These are phyloP conservation scores for Euptelea pleiosperma DNA, from an alignment of 164 flowering plant species.

Conservation along the genomic window DNA sequence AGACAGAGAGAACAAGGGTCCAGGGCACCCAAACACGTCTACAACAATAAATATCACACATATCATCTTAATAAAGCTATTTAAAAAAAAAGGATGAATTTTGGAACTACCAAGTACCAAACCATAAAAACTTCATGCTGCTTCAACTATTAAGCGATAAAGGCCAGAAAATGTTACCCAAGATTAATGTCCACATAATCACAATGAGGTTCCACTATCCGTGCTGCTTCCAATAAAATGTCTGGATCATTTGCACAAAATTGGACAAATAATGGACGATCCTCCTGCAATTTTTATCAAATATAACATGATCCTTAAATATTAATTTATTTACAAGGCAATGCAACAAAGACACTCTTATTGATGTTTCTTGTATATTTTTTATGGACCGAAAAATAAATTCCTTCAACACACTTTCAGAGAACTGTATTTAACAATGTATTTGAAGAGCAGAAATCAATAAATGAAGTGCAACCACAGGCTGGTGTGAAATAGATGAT, in stretches of 20 bases:
- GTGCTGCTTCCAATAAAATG: constrained; percentile 68
- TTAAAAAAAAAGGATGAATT: not conserved
- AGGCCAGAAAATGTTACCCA: constrained; percentile 47
- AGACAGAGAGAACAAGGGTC: too few species aligned
- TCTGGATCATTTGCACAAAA: constrained; percentile 98
- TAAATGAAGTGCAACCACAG: too few species aligned
- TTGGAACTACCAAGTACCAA: not conserved
- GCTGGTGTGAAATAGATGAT: too few species aligned
- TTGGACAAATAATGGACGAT: constrained; percentile 94
- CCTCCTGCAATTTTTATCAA: constrained; percentile 60
- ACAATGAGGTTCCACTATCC: constrained; percentile 65
- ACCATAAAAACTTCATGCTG: not conserved
- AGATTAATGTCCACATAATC: constrained; percentile 96
- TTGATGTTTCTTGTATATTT: too few species aligned
- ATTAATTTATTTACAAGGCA: not conserved
- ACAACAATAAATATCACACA: not conserved
- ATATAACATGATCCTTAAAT: not conserved
- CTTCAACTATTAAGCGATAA: not conserved
- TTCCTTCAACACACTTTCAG: too few species aligned
- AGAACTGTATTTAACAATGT: too few species aligned
- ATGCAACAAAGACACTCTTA: too few species aligned
- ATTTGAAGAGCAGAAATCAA: too few species aligned
- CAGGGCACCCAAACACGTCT: not conserved
- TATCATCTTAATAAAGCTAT: not conserved
- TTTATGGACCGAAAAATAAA: too few species aligned